Conservation (phyloP, 2,329 filamentous ascomycete species). For the Pestalotiopsis sp. region DNA sequence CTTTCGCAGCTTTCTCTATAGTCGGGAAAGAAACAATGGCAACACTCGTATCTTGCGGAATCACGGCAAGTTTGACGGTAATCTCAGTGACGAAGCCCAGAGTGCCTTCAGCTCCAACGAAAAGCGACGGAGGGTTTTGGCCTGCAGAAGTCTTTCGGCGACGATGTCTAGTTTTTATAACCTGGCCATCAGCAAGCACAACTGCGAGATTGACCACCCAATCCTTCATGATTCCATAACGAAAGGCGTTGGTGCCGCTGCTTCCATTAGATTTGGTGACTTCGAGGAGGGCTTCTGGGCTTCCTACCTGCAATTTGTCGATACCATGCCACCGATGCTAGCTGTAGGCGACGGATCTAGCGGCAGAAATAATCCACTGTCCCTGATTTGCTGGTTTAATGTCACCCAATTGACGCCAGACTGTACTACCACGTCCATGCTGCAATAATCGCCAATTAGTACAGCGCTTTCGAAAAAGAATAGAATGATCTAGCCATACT, state of each 20-base stretch:
- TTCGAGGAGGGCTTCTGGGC: neutral
- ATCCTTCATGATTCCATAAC: slow-evolving; percentile 77
- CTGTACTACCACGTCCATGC: slow-evolving; percentile 72
- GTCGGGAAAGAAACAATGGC: slow-evolving; percentile 63
- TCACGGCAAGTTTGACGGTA: slow-evolving; percentile 66
- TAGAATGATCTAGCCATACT: slow-evolving; percentile 23
- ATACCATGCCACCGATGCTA: slow-evolving; percentile 61
- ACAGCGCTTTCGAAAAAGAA: neutral
- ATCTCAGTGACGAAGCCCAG: slow-evolving; percentile 71
- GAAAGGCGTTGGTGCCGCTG: slow-evolving; percentile 59
- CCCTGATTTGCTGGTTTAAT: slow-evolving; percentile 64
- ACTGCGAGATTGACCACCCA: slow-evolving; percentile 74
- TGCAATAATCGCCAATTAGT: neutral
- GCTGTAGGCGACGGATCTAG: slow-evolving; percentile 68
- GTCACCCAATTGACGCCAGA: slow-evolving; percentile 69
- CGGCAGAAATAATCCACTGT: slow-evolving; percentile 67
- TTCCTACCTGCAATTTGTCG: slow-evolving; percentile 57
- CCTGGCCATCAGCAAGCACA: slow-evolving; percentile 66
- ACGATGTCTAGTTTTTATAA: slow-evolving; percentile 67
- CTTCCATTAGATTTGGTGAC: neutral
- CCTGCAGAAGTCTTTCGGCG: slow-evolving; percentile 72
- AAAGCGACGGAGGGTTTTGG: slow-evolving; percentile 70
- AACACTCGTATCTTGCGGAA: slow-evolving; percentile 65
- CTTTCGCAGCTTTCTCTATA: slow-evolving; percentile 63
- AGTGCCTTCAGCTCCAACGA: slow-evolving; percentile 72